These are phyloP conservation scores for Lipomyces sp. DNA, from an alignment of 805 yeast genomes.

Conservation along the genomic window DNA sequence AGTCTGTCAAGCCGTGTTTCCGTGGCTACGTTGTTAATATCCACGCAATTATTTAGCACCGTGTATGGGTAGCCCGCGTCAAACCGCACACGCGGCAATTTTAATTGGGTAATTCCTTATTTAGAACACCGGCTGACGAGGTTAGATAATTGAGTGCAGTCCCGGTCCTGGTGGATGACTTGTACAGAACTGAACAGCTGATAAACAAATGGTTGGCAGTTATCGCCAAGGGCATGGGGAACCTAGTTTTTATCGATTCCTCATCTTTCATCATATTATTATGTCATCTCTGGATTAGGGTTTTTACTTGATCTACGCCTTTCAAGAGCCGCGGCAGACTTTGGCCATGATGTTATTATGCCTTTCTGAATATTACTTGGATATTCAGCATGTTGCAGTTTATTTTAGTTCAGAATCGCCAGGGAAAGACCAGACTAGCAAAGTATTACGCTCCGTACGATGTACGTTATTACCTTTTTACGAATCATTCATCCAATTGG, in stretches of 20 bases:
- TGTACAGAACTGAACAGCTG: background rate
- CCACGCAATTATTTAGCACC: background rate
- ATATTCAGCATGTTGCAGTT: slow-evolving; percentile 58
- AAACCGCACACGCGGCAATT: background rate
- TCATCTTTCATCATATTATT: background rate
- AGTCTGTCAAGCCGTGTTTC: background rate
- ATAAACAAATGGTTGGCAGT: background rate
- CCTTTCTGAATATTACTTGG: background rate
- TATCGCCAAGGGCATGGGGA: background rate
- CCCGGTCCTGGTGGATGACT: no score
- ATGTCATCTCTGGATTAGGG: background rate
- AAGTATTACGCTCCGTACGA: slow-evolving; percentile 68
- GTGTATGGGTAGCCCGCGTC: background rate
- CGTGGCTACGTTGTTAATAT: background rate
- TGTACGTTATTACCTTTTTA: slow-evolving; percentile 42
- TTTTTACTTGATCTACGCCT: background rate
- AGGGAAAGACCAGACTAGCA: slow-evolving; percentile 87
- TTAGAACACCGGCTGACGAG: background rate
- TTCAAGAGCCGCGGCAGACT: background rate
- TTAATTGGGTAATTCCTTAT: background rate
- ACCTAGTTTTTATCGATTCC: background rate
- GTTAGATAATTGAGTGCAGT: background rate
- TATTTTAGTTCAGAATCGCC: slow-evolving; percentile 82
- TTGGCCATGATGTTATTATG: background rate
- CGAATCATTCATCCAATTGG: slow-evolving; percentile 11